These are phyloP conservation scores for Aspergillus neoniger DNA, from an alignment of 2,329 filamentous ascomycete species.

Conservation along the genomic window DNA sequence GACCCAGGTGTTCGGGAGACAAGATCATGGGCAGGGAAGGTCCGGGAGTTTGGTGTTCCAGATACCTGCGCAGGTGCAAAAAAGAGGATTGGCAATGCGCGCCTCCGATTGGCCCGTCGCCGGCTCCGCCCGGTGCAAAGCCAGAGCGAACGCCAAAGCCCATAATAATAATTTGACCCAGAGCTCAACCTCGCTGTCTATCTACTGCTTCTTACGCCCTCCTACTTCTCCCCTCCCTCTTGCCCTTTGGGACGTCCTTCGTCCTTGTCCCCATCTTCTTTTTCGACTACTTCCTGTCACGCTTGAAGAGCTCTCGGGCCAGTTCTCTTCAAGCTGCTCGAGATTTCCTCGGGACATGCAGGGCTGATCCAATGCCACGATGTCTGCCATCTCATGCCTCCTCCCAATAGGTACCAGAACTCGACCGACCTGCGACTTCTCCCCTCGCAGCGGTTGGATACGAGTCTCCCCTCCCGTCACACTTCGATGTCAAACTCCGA, in stretches of 20 bases:
- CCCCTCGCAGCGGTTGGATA: constrained; percentile 47
- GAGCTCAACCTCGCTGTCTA: constrained; percentile 10
- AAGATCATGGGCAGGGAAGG: too few species aligned
- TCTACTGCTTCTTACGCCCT: neutral
- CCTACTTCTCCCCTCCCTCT: neutral
- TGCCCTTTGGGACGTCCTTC: constrained; percentile 1
- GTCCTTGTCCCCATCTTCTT: neutral
- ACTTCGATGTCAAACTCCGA: constrained; percentile 35
- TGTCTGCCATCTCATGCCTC: constrained; percentile 67
- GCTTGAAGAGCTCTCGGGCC: constrained; percentile 17
- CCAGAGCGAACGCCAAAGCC: constrained; percentile 12
- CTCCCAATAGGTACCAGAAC: constrained; percentile 58
- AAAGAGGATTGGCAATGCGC: constrained; percentile 39
- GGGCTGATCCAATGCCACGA: constrained; percentile 52
- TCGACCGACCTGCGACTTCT: constrained; percentile 51
- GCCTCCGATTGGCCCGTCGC: constrained; percentile 41
- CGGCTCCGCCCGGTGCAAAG: constrained; percentile 33
- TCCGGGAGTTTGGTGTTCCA: too few species aligned
- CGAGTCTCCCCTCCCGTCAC: constrained; percentile 24
- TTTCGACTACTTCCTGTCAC: constrained; percentile 2
- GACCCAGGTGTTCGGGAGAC: too few species aligned
- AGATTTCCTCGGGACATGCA: constrained; percentile 33
- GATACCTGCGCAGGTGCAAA: constrained; percentile 25
- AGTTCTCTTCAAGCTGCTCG: constrained; percentile 22
- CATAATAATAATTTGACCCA: constrained; percentile 21